Evolutionary conservation across 2,329 filamentous ascomycete species (phyloP).

Genomic region (Pseudohalonectria lignicola): DNA sequence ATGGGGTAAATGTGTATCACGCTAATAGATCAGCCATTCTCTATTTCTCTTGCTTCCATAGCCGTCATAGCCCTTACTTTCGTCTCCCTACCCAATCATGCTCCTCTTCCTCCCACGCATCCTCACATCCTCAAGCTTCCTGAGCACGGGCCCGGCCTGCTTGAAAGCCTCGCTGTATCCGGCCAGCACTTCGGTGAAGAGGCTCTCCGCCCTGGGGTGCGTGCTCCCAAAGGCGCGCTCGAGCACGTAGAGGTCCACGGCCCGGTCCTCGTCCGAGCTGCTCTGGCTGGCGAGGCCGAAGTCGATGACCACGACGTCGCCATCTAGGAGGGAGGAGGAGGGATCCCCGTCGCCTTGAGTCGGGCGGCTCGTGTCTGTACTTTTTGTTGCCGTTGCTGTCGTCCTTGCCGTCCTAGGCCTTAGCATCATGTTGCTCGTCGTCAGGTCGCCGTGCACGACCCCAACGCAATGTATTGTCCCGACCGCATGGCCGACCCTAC

Average conservation of each 20-base stretch:
- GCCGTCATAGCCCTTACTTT: too few species aligned
- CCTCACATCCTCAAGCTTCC: slow-evolving; percentile 80
- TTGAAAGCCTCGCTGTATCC: slow-evolving; percentile 68
- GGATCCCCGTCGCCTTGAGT: too few species aligned
- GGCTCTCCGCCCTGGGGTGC: slow-evolving; percentile 70
- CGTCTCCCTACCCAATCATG: slow-evolving; percentile 96
- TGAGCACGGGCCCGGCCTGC: slow-evolving; percentile 63
- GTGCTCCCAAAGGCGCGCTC: slow-evolving; percentile 93
- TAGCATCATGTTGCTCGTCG: slow-evolving; percentile 94
- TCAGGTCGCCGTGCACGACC: slow-evolving; percentile 89
- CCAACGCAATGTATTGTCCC: slow-evolving; percentile 73
- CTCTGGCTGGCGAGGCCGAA: slow-evolving; percentile 82
- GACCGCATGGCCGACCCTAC: slow-evolving; percentile 58
- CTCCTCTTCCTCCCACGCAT: slow-evolving; percentile 92
- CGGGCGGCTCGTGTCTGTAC: slow-evolving; percentile 9
- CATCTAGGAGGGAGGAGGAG: too few species aligned
- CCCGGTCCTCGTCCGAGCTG: slow-evolving; percentile 78
- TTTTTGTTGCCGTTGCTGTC: slow-evolving; percentile 7
- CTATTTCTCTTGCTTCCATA: too few species aligned
- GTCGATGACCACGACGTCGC: slow-evolving; percentile 84
- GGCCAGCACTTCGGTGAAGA: slow-evolving; percentile 64
- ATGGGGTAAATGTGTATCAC: too few species aligned
- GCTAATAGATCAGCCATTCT: too few species aligned
- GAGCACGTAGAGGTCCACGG: slow-evolving; percentile 91
- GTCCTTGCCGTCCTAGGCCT: slow-evolving; percentile 8